Percentiles rank a stretch among this genome's conserved stretches.
Evolutionary conservation across 768 basidiomycete species (phyloP).

Genomic region (Lactarius quietus): DNA sequence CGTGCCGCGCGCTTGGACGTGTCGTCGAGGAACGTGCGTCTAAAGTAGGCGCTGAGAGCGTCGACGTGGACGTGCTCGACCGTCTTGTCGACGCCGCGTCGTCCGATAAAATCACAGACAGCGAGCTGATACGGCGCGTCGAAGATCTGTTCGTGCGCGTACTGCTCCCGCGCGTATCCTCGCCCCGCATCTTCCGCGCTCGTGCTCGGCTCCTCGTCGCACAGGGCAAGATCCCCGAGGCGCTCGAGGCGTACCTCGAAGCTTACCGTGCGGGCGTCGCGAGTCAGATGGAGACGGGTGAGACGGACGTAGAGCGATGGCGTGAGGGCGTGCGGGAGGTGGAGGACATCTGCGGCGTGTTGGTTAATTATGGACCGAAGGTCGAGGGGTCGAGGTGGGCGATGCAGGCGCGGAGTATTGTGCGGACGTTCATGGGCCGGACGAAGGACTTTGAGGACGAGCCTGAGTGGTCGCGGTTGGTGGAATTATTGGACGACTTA

Average conservation of each 20-base stretch:
- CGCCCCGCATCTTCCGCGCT: slow-evolving; percentile 75
- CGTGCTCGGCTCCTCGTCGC: slow-evolving; percentile 79
- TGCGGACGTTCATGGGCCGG: slow-evolving; percentile 85
- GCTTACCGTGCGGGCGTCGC: slow-evolving; percentile 75
- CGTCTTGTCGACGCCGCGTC: slow-evolving; percentile 87
- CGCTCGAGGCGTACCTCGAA: slow-evolving; percentile 78
- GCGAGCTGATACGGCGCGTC: slow-evolving; percentile 64
- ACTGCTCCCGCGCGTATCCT: slow-evolving; percentile 78
- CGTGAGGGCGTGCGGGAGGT: slow-evolving; percentile 74
- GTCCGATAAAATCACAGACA: slow-evolving; percentile 52
- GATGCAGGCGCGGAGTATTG: slow-evolving; percentile 79
- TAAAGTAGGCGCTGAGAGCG: slow-evolving; percentile 48
- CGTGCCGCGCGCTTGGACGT: slow-evolving; percentile 76
- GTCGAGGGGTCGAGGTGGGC: slow-evolving; percentile 67
- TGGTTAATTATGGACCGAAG: slow-evolving; percentile 79
- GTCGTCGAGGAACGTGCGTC: slow-evolving; percentile 72
- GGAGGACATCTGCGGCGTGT: slow-evolving; percentile 76
- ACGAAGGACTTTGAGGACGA: slow-evolving; percentile 88
- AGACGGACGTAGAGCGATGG: slow-evolving; percentile 67
- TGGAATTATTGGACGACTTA: slow-evolving; percentile 63
- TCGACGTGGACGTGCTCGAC: slow-evolving; percentile 88
- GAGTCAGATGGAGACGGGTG: slow-evolving; percentile 57
- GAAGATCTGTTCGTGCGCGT: slow-evolving; percentile 68
- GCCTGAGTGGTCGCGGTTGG: slow-evolving; percentile 72
- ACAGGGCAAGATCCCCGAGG: slow-evolving; percentile 69